Evolutionary conservation across 257 asterid genomes (phyloP).

Genomic region (Ajuga chamaepitys): DNA sequence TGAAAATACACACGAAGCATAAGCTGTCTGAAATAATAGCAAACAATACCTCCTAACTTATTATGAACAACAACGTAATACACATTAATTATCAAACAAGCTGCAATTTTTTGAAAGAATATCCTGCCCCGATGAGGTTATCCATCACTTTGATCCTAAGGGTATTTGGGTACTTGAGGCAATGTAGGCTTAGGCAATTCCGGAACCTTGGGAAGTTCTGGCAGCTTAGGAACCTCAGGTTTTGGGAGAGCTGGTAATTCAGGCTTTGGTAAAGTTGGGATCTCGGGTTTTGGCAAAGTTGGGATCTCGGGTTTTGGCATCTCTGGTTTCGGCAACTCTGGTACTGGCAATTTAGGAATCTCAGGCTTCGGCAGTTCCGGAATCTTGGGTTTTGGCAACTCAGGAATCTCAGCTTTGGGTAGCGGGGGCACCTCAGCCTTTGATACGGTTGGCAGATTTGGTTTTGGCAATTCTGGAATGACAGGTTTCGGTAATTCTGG

Average conservation of each 20-base stretch:
- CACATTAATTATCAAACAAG: too few relatives aligned
- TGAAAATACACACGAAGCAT: too few relatives aligned
- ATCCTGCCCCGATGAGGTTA: too few relatives aligned
- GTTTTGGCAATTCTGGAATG: neutral
- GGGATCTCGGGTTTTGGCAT: slow-evolving; percentile 9
- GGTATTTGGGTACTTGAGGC: too few relatives aligned
- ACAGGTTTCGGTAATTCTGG: slow-evolving; percentile 2
- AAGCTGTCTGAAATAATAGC: too few relatives aligned
- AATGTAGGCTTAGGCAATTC: neutral
- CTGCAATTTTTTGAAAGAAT: too few relatives aligned
- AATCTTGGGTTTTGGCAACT: neutral
- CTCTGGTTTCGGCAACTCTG: neutral
- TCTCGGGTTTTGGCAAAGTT: neutral
- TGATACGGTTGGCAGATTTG: neutral
- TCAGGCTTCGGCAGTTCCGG: neutral
- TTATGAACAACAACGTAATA: too few relatives aligned
- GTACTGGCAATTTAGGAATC: neutral
- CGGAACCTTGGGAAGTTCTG: slow-evolving; percentile 1
- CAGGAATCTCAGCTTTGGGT: too few relatives aligned
- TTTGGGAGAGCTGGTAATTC: neutral
- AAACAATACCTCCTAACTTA: too few relatives aligned
- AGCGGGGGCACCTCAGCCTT: neutral
- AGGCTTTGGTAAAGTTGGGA: neutral
- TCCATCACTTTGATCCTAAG: too few relatives aligned
- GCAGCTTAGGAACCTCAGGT: neutral